phyloP scores from a whole-genome alignment of 148 eudicot species.

The Bassia scoparia region DNA sequence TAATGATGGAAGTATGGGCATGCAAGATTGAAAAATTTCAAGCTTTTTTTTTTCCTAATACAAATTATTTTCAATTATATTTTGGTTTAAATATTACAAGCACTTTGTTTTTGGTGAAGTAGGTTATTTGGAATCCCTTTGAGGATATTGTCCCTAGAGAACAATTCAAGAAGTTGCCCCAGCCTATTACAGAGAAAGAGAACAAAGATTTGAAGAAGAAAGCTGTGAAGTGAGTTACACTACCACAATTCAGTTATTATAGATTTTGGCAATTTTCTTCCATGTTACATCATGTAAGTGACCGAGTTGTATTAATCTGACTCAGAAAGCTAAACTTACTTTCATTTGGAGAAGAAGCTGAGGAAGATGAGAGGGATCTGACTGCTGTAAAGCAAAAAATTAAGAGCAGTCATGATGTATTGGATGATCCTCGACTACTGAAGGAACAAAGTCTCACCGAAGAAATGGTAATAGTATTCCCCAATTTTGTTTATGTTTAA shows the following conservation, averaged over 20 bases:
- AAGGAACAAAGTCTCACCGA: conserved; percentile 46
- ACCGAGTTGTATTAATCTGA: conserved; percentile 8
- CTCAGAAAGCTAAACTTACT: conserved; percentile 87
- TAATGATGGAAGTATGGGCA: background rate
- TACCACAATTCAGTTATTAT: background rate
- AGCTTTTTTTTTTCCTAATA: no score
- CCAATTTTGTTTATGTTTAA: background rate
- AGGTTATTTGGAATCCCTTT: conserved; percentile 97
- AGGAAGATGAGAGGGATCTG: conserved; percentile 84
- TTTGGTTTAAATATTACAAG: background rate
- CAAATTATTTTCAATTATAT: no score
- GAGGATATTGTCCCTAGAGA: conserved; percentile 87
- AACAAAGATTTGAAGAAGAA: conserved; percentile 64
- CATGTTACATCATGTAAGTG: background rate
- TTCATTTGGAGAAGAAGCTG: conserved; percentile 99
- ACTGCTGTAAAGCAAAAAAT: conserved; percentile 66
- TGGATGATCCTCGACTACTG: conserved; percentile 92
- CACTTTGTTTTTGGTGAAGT: conserved; percentile 18
- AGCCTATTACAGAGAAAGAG: conserved; percentile 32
- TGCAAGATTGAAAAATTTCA: background rate
- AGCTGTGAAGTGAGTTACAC: conserved; percentile 67
- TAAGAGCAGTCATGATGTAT: conserved; percentile 94
- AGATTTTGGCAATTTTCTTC: background rate
- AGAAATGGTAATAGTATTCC: conserved; percentile 47
- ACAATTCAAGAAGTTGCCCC: conserved; percentile 34